Evolutionary conservation across 805 yeast species (phyloP).

Genomic region (Teunomyces gatunensis): DNA sequence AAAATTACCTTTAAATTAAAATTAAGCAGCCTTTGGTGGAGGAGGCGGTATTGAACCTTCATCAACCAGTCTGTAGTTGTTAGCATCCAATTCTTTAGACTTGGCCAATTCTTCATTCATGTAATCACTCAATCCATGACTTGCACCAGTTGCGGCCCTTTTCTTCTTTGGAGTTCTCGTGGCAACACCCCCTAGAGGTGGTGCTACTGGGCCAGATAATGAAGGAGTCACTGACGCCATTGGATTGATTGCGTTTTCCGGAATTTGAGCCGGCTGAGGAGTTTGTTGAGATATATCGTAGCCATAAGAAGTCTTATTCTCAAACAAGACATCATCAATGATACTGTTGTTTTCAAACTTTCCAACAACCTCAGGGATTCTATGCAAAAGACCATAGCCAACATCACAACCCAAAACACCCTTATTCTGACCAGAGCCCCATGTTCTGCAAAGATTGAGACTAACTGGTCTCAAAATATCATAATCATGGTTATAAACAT

Average conservation of each 20-base stretch:
- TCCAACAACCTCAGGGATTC: slow-evolving; percentile 69
- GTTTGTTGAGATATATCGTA: slow-evolving; percentile 13
- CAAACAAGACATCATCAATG: slow-evolving; percentile 34
- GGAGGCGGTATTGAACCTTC: slow-evolving; percentile 32
- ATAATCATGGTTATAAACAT: slow-evolving; percentile 83
- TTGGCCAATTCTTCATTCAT: slow-evolving; percentile 45
- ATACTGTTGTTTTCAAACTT: slow-evolving; percentile 42
- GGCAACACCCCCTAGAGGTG: slow-evolving; percentile 16
- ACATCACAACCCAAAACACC: slow-evolving; percentile 92
- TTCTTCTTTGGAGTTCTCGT: slow-evolving; percentile 29
- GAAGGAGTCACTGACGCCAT: slow-evolving; percentile 9
- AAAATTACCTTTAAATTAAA: background rate
- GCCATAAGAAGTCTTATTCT: slow-evolving; percentile 18
- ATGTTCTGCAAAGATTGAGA: slow-evolving; percentile 57
- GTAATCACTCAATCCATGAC: slow-evolving; percentile 32
- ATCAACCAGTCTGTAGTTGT: slow-evolving; percentile 6
- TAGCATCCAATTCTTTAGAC: slow-evolving; percentile 34
- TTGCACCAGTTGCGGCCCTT: slow-evolving; percentile 16
- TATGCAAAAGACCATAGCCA: slow-evolving; percentile 86
- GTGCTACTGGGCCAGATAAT: slow-evolving; percentile 9
- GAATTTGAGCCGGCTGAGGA: slow-evolving; percentile 11
- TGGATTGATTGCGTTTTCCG: slow-evolving; percentile 7
- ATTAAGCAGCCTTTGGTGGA: slow-evolving; percentile 18
- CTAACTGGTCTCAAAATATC: slow-evolving; percentile 85
- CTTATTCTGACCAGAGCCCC: slow-evolving; percentile 64